A percentile compares a stretch with the other conserved stretches of the same genome.
phyloP scores from a whole-genome alignment of 1,284 basidiomycete species.

The Ceratobasidium sp. region DNA sequence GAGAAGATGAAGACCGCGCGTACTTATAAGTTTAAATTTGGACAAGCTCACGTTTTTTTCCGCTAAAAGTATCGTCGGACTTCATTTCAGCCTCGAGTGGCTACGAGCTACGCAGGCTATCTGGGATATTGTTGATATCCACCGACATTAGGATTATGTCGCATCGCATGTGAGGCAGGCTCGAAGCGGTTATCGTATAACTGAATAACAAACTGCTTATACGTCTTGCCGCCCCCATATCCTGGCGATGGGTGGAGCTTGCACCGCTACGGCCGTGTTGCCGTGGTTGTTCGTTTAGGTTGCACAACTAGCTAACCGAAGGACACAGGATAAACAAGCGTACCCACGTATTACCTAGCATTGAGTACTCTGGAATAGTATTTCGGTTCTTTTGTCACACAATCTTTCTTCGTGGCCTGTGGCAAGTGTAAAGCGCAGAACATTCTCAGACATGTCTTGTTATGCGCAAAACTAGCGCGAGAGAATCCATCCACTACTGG shows the following conservation, averaged over 20 bases:
- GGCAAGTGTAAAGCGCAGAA: neutral
- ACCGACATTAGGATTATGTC: too few relatives aligned
- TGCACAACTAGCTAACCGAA: neutral
- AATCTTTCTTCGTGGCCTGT: neutral
- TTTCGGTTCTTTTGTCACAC: neutral
- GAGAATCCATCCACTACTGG: neutral
- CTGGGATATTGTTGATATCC: too few relatives aligned
- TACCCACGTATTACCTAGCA: neutral
- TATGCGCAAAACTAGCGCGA: neutral
- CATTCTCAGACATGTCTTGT: neutral
- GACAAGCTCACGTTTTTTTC: too few relatives aligned
- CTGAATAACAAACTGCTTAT: neutral
- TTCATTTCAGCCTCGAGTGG: too few relatives aligned
- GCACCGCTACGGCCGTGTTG: conserved; percentile 1
- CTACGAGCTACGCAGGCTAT: too few relatives aligned
- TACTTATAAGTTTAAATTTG: too few relatives aligned
- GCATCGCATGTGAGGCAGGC: neutral
- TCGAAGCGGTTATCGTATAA: too few relatives aligned
- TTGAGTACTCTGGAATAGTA: neutral
- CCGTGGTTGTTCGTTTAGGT: neutral
- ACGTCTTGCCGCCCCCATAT: neutral
- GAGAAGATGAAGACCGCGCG: too few relatives aligned
- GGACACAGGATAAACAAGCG: neutral
- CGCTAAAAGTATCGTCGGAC: too few relatives aligned
- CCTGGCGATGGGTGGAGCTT: neutral